Evolutionary conservation across 768 basidiomycete species (phyloP), one percentile per base, ranked within the genome.

Genomic region (Gloeophyllum trabeum): DNA sequence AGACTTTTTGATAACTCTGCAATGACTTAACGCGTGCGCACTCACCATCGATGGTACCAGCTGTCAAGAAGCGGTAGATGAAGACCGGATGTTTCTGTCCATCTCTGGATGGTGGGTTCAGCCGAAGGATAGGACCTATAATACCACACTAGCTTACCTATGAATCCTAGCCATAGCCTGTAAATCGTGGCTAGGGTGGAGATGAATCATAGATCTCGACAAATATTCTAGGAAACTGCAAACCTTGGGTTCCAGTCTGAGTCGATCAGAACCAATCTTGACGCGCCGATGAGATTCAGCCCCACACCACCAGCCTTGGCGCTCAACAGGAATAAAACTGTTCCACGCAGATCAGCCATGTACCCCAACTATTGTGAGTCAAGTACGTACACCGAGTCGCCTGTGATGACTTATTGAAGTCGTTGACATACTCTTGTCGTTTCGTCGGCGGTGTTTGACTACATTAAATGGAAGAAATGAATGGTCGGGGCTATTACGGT

Each of bases 101-200:
- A 61, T 99, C 93, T 16, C 91, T 93, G 50, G 25, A 25, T n/a
- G n/a, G n/a, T n/a, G n/a, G n/a, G n/a, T n/a, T n/a, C n/a, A n/a
- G n/a, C n/a, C n/a, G n/a, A n/a, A n/a, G n/a, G n/a, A n/a, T 7
- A 32, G 38, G 12, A 23, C 6, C 22, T 28, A 36, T 25, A 24
- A 45, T 18, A 2, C 7, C n/a, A n/a, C n/a, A n/a, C n/a, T 36
- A 13, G 50, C 64, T 36, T 46, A 89, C 90, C 90, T 75, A 61
- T 94, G 89, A 55, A 93, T 94, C 39, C 94, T 77, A 40, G 92
- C 94, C 94, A 98, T 98, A 2, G 96, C 83, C 60, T 99, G 96
- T 14, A 92, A 60, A 62, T 99, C 96, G 52, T 86, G 86, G 52
- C 85, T 89, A 43, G 18, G 24, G 20, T n/a, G n/a, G n/a, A n/a